These are phyloP conservation scores for Fusarium temperatum DNA, from an alignment of 2,329 filamentous ascomycete genomes.

Conservation along the genomic window DNA sequence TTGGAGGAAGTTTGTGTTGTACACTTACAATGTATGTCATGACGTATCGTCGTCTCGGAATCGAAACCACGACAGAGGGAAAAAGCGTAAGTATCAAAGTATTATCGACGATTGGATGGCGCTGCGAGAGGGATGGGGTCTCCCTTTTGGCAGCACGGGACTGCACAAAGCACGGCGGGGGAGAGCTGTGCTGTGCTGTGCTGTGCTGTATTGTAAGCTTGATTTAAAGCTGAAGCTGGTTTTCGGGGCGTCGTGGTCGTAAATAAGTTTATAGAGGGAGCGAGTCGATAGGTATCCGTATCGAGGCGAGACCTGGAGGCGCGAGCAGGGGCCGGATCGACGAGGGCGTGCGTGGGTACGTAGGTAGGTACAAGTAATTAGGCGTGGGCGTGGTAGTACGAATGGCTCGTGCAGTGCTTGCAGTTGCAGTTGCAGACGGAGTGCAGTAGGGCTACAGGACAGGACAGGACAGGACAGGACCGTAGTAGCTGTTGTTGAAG, in stretches of 20 bases:
- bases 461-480: not conserved
- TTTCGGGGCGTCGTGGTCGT: slow-evolving; percentile 9
- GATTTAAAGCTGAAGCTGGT: slow-evolving; percentile 21
- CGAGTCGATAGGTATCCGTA: slow-evolving; percentile 1
- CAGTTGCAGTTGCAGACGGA: slow-evolving; percentile 3
- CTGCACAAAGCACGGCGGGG: slow-evolving; percentile 5
- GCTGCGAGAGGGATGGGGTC: slow-evolving; percentile 23
- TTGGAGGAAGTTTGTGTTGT: slow-evolving; percentile 25
- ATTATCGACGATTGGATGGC: slow-evolving; percentile 34
- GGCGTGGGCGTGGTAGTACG: slow-evolving; percentile 1
- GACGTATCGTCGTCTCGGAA: slow-evolving; percentile 44
- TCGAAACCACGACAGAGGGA: slow-evolving; percentile 30
- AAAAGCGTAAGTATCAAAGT: not conserved
- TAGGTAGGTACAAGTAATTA: not conserved
- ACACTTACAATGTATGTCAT: slow-evolving; percentile 54
- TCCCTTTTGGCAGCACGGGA: slow-evolving; percentile 22
- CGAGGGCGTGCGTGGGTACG: slow-evolving; percentile 3
- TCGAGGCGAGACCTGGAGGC: slow-evolving; percentile 6
- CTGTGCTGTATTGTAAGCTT: slow-evolving; percentile 3
- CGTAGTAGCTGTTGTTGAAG: slow-evolving; percentile 21
- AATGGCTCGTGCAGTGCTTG: slow-evolving; percentile 3
- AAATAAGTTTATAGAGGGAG: not conserved
- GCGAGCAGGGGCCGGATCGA: slow-evolving; percentile 22
- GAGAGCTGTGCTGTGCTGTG: not conserved
- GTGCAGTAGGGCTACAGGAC: slow-evolving; percentile 17